phyloP scores from a whole-genome alignment of 768 basidiomycete genomes.

The Lanmaoa rubissima region DNA sequence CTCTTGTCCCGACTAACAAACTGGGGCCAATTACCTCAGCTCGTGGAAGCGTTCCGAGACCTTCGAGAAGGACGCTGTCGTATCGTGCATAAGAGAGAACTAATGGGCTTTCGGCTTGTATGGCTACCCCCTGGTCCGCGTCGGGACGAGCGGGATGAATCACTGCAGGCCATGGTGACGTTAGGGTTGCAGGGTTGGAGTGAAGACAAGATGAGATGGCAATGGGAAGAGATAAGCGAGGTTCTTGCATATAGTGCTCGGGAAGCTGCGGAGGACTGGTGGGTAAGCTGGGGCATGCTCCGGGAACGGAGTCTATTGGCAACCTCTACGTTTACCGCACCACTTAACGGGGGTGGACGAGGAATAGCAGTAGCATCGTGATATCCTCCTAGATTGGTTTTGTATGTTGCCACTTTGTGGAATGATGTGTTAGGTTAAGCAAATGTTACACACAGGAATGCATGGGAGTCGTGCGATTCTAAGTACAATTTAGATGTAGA shows the following conservation, averaged over 20 bases:
- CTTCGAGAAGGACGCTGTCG: slow-evolving; percentile 46
- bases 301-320: slow-evolving; percentile 32
- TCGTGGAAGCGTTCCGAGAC: slow-evolving; percentile 56
- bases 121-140: slow-evolving; percentile 40
- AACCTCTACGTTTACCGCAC: not conserved
- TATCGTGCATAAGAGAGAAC: slow-evolving; percentile 41
- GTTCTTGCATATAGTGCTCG: slow-evolving; percentile 49
- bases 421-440: not conserved
- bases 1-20: slow-evolving; percentile 41
- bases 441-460: slow-evolving; percentile 1
- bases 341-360: not conserved
- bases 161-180: slow-evolving; percentile 23
- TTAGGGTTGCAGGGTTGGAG: slow-evolving; percentile 37
- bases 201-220: slow-evolving; percentile 42
- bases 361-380: not conserved
- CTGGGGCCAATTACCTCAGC: slow-evolving; percentile 43
- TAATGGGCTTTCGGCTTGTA: slow-evolving; percentile 40
- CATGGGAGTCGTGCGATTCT: not conserved
- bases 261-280: slow-evolving; percentile 60
- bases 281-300: slow-evolving; percentile 52
- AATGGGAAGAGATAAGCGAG: slow-evolving; percentile 51
- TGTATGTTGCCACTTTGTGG: not conserved
- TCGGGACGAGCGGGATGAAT: slow-evolving; percentile 42
- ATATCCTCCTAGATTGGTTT: not conserved
- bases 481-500: slow-evolving; percentile 60